Base-by-base conservation (phyloP, 83 land plant species). In the Diphasiastrum complanatum region DNA sequence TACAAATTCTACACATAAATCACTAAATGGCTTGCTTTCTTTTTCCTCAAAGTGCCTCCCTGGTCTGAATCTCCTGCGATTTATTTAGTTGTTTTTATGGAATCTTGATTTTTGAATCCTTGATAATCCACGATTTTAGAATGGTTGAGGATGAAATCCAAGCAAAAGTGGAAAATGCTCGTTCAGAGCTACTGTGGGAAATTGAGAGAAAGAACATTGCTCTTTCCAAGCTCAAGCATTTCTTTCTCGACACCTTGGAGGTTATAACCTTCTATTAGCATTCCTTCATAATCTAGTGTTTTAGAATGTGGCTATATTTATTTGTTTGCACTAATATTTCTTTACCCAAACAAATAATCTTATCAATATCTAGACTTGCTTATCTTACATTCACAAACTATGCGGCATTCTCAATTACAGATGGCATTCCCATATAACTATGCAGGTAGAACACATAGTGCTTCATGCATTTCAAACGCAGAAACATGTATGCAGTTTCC, bases 111-210 rank as follows among this genome's bases (percentile, higher is more conserved):
- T n/a, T n/a, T n/a, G n/a, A n/a, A n/a, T n/a, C n/a, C 19, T 20
- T 50, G 11, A 18, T 32, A 14, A 6, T 26, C 18, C 5, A 5
- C 27, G 8, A 35, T 19, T 52, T 10, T 41, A 74, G 78, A 19
- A 75, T 75, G 54, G 50, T 75, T 33, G 68, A 63, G 27, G 46
- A 56, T 0, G 78, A 75, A 51, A 63, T 71, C 18, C 19, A 54
- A 26, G 55, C 43, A 4, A 70, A 69, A 20, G 63, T 75, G 27
- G 62, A 60, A 27, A 60, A 68, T 27, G 67, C 67, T n/a, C 68
- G 61, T 19, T 48, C 63, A 71, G 73, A 75, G 59, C 36, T 75
- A 1, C 78, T 63, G 25, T 75, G 78, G 78, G 78, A 75, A 19
- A 62, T 51, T 63, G 78, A 75, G 47, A 75, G 56, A 37, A 68